Evolutionary conservation across 371 early-diverging fungal species (phyloP).

Genomic region (Spiromyces aspiralis): DNA sequence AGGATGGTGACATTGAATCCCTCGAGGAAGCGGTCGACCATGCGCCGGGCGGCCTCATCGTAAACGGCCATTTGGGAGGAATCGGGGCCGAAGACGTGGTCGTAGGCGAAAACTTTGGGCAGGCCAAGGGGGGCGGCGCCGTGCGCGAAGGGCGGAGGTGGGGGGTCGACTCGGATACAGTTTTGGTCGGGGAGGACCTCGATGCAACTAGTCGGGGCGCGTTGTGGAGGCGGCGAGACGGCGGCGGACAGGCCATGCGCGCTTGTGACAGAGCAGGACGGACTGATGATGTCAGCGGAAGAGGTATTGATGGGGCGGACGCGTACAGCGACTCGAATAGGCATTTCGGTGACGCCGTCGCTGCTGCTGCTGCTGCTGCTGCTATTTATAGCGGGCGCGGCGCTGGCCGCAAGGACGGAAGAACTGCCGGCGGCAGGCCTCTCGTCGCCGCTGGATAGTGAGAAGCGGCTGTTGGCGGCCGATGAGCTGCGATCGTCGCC

Average conservation of each 20-base stretch:
- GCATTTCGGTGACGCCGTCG: background rate
- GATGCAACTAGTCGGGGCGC: background rate
- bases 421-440: too few relatives aligned
- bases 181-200: background rate
- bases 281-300: too few relatives aligned
- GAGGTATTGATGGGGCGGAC: background rate
- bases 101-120: slow-evolving; percentile 49
- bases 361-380: background rate
- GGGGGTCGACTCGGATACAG: background rate
- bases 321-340: background rate
- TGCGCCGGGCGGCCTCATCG: slow-evolving; percentile 38
- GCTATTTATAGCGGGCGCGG: background rate
- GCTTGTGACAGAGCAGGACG: too few relatives aligned
- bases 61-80: slow-evolving; percentile 60
- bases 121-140: too few relatives aligned
- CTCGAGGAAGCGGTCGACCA: slow-evolving; percentile 75
- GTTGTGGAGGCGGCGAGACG: too few relatives aligned
- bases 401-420: too few relatives aligned
- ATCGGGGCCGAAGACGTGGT: slow-evolving; percentile 62
- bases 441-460: too few relatives aligned
- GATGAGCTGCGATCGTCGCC: too few relatives aligned
- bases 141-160: background rate
- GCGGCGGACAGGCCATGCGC: too few relatives aligned
- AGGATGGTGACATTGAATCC: slow-evolving; percentile 95
- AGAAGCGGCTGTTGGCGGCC: too few relatives aligned